A percentile compares a stretch with the other conserved stretches of the same genome.
Conservation (phyloP, 805 yeast species). For the Wickerhamomyces alni region DNA sequence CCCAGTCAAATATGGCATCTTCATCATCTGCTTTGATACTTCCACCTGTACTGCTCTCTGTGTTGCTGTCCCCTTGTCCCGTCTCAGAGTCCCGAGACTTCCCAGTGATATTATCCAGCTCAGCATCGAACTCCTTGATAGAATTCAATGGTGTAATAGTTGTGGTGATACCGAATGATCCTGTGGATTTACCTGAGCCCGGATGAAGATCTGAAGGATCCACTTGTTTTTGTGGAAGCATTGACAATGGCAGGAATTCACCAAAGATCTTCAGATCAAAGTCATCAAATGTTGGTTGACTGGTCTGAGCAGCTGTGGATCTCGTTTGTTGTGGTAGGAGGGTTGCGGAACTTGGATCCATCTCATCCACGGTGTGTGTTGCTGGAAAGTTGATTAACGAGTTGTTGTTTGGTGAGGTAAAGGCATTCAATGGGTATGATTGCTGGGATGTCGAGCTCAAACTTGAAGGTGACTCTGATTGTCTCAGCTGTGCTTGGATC, state of each 20-base stretch:
- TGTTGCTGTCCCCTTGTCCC: too few species aligned
- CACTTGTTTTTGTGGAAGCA: slow-evolving; percentile 35
- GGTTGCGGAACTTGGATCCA: slow-evolving; percentile 23
- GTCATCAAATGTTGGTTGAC: slow-evolving; percentile 44
- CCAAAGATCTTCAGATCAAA: slow-evolving; percentile 82
- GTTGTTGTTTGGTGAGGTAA: slow-evolving; percentile 11
- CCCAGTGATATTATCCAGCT: not conserved
- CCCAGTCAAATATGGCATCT: slow-evolving; percentile 22
- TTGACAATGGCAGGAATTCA: slow-evolving; percentile 71
- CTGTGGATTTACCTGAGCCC: too few species aligned
- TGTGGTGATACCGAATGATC: not conserved
- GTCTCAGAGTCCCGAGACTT: not conserved
- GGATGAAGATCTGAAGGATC: not conserved
- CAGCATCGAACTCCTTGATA: not conserved
- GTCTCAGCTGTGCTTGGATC: not conserved
- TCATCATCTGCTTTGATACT: slow-evolving; percentile 13
- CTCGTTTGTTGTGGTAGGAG: not conserved
- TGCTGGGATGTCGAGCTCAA: not conserved
- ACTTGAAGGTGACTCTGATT: not conserved
- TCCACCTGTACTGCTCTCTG: slow-evolving; percentile 2
- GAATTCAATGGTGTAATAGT: not conserved
- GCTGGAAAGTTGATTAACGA: slow-evolving; percentile 11
- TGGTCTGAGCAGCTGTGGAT: not conserved
- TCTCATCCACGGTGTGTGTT: slow-evolving; percentile 7
- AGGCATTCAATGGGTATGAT: slow-evolving; percentile 9